Conservation (phyloP, 345 rosid species). For the Pistacia atlantica region DNA sequence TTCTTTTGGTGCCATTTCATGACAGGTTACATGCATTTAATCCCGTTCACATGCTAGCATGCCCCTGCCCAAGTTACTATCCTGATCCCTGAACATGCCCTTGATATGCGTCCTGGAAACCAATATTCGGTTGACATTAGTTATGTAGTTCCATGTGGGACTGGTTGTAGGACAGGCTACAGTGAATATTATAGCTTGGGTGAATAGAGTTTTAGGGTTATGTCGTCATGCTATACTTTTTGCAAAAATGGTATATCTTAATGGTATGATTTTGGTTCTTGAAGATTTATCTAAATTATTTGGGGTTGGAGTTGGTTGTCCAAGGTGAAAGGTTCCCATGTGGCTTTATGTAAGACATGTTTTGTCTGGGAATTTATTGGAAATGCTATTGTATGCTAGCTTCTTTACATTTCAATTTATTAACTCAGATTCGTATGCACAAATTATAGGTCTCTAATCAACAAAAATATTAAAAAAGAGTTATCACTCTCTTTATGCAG, state of each 20-base stretch:
- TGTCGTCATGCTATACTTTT: background rate
- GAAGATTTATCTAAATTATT: conserved; percentile 8
- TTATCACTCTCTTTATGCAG: conserved; percentile 39
- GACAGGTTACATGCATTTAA: background rate
- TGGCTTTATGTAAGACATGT: background rate
- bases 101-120: background rate
- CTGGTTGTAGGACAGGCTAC: background rate
- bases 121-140: background rate
- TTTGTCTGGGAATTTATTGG: background rate
- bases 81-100: no score
- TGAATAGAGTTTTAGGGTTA: background rate
- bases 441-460: background rate
- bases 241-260: no score
- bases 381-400: conserved; percentile 6
- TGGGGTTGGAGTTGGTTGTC: conserved; percentile 3
- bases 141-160: background rate
- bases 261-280: background rate
- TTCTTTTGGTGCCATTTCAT: background rate
- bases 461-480: background rate
- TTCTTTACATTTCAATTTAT: background rate
- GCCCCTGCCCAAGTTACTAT: background rate
- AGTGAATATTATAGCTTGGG: background rate
- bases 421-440: background rate
- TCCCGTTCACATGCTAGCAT: no score
- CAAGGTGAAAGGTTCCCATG: background rate